Conservation (phyloP, 2,329 filamentous ascomycete genomes). For the Talaromyces sp. region DNA sequence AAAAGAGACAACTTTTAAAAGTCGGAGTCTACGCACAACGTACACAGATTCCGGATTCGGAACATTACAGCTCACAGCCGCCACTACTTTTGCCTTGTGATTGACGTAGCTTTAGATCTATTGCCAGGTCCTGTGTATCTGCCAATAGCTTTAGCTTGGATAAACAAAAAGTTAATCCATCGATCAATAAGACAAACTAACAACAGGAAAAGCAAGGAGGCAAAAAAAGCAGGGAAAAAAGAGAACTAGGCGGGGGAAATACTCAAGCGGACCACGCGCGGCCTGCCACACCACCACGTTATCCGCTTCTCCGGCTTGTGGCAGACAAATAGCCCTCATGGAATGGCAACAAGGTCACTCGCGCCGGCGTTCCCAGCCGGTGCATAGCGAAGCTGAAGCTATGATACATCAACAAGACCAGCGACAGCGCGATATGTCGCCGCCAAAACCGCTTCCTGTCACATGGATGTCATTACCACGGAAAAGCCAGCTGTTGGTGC, state of each 20-base stretch:
- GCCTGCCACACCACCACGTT: neutral
- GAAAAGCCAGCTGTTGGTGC: constrained; percentile 31
- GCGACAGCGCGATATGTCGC: neutral
- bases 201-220: neutral
- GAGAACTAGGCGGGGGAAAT: neutral
- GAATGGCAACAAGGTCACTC: neutral
- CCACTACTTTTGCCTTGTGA: no score
- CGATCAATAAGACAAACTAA: neutral
- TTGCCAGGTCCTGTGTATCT: neutral
- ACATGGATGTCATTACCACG: constrained; percentile 36
- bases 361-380: constrained; percentile 4
- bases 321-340: neutral
- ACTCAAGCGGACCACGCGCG: neutral
- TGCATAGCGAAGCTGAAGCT: neutral
- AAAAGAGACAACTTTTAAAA: neutral
- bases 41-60: neutral
- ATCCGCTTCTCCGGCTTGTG: neutral
- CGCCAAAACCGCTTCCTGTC: constrained; percentile 18
- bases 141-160: neutral
- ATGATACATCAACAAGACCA: constrained; percentile 14
- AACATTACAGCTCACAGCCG: neutral
- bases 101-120: no score
- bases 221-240: neutral
- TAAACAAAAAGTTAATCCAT: neutral
- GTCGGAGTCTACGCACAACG: neutral